These are phyloP conservation scores for Metarhizium brunneum DNA, from an alignment of 2,329 filamentous ascomycete species.

Conservation along the genomic window DNA sequence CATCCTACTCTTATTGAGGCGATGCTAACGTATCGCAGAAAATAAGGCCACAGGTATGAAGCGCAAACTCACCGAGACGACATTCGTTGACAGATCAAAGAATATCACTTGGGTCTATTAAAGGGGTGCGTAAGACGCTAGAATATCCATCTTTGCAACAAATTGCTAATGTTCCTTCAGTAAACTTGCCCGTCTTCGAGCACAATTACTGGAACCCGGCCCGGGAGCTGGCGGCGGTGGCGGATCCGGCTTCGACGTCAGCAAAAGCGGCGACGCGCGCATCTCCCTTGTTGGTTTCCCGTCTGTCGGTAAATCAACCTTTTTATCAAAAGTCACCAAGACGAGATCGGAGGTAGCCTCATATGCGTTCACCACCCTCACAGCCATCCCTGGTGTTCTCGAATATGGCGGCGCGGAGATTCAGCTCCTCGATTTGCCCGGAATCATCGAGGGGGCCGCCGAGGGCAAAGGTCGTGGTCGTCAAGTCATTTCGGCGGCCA, in stretches of 20 bases:
- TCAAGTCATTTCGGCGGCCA: slow-evolving; percentile 95
- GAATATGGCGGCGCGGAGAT: slow-evolving; percentile 98
- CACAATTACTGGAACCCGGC: slow-evolving; percentile 85
- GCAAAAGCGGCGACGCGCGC: slow-evolving; percentile 90
- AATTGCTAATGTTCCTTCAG: slow-evolving; percentile 42
- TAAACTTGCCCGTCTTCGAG: slow-evolving; percentile 90
- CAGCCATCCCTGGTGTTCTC: slow-evolving; percentile 91
- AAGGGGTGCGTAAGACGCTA: slow-evolving; percentile 64
- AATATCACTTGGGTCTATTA: slow-evolving; percentile 94
- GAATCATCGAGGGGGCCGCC: slow-evolving; percentile 94
- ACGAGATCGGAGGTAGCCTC: slow-evolving; percentile 93
- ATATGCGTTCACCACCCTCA: slow-evolving; percentile 95
- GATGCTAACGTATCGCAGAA: slow-evolving; percentile 47
- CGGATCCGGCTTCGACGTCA: slow-evolving; percentile 84
- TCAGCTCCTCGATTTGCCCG: slow-evolving; percentile 91
- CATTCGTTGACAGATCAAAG: slow-evolving; percentile 35
- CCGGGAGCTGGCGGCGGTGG: slow-evolving; percentile 69
- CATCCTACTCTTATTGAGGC: background rate
- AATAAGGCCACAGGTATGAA: slow-evolving; percentile 94
- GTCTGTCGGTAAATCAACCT: slow-evolving; percentile 96
- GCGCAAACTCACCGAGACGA: too few relatives aligned
- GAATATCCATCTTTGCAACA: slow-evolving; percentile 42
- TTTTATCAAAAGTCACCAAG: slow-evolving; percentile 97
- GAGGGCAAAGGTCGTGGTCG: slow-evolving; percentile 93
- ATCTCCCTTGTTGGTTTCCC: slow-evolving; percentile 98